Evolutionary conservation across 441 rosid genomes (phyloP), one percentile per base, ranked within the genome.

Genomic region (Erodium trifolium): DNA sequence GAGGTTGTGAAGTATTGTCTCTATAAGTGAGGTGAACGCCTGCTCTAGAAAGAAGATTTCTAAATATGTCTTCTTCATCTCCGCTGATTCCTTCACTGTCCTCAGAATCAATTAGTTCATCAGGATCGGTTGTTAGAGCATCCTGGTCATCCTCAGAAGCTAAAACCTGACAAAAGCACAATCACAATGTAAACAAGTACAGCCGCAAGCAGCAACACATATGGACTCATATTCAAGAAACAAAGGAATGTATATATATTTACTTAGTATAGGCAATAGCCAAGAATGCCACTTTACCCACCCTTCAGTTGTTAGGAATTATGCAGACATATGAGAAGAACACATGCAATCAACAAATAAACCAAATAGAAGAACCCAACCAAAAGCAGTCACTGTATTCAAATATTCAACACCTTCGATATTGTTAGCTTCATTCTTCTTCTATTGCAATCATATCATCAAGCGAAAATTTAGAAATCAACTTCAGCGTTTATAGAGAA

Each of bases 131-230:
- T 53, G 95, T 92, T 83, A 95, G 78, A 71, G 95, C 94, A 78
- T 95, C 98, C 82, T 91, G 99, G 77, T 92, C 98, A 72, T 92
- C 99, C 77, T 95, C 98, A 41, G 93, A 95, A 65, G 95, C 97
- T 76, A 89, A 77, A 73, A 95, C 99, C 99, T 95, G 75, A 72
- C 64, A 73, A 69, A 72, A 78, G 68, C 62, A 69, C 70, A 70
- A 71, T 4, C 63, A 37, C 14, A 41, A 63, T 68, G 67, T 13
- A 49, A 45, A 41, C 34, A 47, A n/a, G 57, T 3, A 47, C 2
- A 23, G 17, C 2, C 2, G 57, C 53, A 45, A 45, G n/a, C 12
- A 45, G 1, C 1, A 23, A 23, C 27, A 23, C 27, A 23, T 23
- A 23, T 23, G 27, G 27, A 23, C 27, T 23, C 27, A 23, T 23